Evolutionary conservation across 331 rosid genomes (phyloP).

Genomic region (Spiraea crenata): DNA sequence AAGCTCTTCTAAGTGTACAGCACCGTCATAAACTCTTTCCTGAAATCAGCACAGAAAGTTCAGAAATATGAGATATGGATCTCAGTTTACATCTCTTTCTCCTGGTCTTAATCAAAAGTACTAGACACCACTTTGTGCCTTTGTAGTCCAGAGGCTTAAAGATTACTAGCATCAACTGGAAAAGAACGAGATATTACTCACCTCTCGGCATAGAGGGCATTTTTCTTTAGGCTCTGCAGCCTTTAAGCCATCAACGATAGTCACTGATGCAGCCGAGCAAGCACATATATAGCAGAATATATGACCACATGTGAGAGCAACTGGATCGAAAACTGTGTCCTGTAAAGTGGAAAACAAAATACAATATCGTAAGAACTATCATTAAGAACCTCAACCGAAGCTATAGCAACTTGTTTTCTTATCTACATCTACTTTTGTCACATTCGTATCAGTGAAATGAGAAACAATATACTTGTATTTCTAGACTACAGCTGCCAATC

Average conservation of each 20-base stretch:
- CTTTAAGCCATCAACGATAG: constrained; percentile 68
- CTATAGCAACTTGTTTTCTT: not conserved
- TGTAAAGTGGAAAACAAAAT: constrained; percentile 29
- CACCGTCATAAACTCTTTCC: constrained; percentile 58
- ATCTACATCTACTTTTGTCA: not conserved
- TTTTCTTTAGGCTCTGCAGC: constrained; percentile 48
- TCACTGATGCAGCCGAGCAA: constrained; percentile 82
- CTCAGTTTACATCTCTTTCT: not conserved
- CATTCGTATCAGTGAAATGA: not conserved
- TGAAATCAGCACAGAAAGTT: constrained; percentile 28
- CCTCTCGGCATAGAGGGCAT: constrained; percentile 91
- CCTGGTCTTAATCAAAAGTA: not conserved
- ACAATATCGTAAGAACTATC: constrained; percentile 14
- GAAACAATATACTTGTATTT: not conserved
- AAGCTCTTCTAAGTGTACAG: constrained; percentile 76
- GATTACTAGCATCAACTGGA: constrained; percentile 9
- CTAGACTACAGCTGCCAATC: not conserved
- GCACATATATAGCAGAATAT: constrained; percentile 86
- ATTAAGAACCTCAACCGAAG: not conserved
- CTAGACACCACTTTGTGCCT: not conserved
- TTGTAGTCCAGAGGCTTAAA: not conserved
- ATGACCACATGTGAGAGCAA: constrained; percentile 83
- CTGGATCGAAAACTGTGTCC: constrained; percentile 94
- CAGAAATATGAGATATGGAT: too few relatives aligned
- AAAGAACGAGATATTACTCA: constrained; percentile 18